A percentile compares a stretch with the other conserved stretches of the same genome.
These are phyloP conservation scores for Candida bentonensis DNA, from an alignment of 805 yeast species.

Conservation along the genomic window DNA sequence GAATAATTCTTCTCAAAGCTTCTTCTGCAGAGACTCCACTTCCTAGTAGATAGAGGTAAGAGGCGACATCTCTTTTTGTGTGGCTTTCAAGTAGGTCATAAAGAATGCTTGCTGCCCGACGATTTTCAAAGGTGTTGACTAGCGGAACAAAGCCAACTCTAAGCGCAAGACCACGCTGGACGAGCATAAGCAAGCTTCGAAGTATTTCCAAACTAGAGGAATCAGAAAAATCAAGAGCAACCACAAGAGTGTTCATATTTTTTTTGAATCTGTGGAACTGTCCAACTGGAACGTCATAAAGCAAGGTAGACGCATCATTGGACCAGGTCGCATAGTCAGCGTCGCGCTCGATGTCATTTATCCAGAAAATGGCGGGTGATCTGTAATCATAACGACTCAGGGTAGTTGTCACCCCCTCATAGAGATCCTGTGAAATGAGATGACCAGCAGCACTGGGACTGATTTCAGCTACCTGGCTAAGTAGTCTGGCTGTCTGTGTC, in stretches of 20 bases:
- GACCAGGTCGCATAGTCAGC: conserved; percentile 34
- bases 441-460: conserved; percentile 7
- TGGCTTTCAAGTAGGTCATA: not conserved
- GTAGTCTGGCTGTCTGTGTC: not conserved
- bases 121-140: conserved; percentile 3
- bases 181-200: conserved; percentile 17
- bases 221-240: conserved; percentile 49
- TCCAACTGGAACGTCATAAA: conserved; percentile 35
- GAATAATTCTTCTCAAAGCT: not conserved
- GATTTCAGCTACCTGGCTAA: not conserved
- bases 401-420: conserved; percentile 6
- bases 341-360: conserved; percentile 68
- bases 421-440: conserved; percentile 18
- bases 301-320: conserved; percentile 32
- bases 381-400: conserved; percentile 22
- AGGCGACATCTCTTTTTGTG: not conserved
- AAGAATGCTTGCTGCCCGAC: not conserved
- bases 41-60: not conserved
- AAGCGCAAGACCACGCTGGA: conserved; percentile 48
- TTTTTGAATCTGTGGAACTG: conserved; percentile 57
- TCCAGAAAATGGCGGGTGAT: conserved; percentile 38
- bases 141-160: conserved; percentile 76
- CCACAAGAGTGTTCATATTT: conserved; percentile 61
- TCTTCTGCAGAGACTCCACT: not conserved
- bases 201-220: conserved; percentile 36